Conservation (phyloP, 2,329 filamentous ascomycete genomes). For the Didymella glomerata region DNA sequence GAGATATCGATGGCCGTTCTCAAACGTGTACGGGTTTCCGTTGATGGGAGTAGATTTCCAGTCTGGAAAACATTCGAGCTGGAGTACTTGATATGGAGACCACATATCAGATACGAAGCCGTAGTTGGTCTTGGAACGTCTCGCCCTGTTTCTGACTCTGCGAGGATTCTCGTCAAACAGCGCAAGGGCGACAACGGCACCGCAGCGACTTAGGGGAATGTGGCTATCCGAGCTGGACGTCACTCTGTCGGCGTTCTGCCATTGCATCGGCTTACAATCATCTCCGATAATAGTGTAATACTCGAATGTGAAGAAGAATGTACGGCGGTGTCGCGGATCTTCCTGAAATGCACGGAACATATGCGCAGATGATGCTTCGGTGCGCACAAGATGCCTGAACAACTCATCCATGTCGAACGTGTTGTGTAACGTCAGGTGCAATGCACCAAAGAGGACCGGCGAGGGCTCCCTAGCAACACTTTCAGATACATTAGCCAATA, state of each 20-base stretch:
- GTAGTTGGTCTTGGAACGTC: conserved; percentile 58
- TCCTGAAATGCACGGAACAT: conserved; percentile 61
- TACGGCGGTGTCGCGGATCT: conserved; percentile 60
- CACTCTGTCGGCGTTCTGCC: conserved; percentile 65
- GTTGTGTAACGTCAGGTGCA: conserved; percentile 65
- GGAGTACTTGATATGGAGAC: conserved; percentile 65
- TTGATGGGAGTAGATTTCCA: conserved; percentile 54
- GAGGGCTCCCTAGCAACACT: conserved; percentile 67
- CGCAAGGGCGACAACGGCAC: conserved; percentile 66
- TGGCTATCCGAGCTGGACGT: conserved; percentile 57
- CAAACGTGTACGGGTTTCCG: conserved; percentile 63
- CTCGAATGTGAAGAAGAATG: conserved; percentile 71
- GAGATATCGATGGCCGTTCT: conserved; percentile 64
- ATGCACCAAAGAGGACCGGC: conserved; percentile 66
- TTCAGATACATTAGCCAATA: conserved; percentile 1
- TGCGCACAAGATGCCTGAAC: conserved; percentile 62
- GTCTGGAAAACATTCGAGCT: conserved; percentile 53
- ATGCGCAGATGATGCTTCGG: conserved; percentile 55
- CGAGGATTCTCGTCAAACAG: conserved; percentile 62
- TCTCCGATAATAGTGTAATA: conserved; percentile 69
- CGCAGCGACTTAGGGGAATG: conserved; percentile 67
- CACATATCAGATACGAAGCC: conserved; percentile 67
- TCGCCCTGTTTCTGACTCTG: conserved; percentile 59
- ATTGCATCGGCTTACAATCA: conserved; percentile 64
- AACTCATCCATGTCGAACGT: conserved; percentile 71